Percentiles rank a stretch among this genome's conserved stretches.
Evolutionary conservation across 257 asterid genomes (phyloP).

Genomic region (Nicotiana attenuata): DNA sequence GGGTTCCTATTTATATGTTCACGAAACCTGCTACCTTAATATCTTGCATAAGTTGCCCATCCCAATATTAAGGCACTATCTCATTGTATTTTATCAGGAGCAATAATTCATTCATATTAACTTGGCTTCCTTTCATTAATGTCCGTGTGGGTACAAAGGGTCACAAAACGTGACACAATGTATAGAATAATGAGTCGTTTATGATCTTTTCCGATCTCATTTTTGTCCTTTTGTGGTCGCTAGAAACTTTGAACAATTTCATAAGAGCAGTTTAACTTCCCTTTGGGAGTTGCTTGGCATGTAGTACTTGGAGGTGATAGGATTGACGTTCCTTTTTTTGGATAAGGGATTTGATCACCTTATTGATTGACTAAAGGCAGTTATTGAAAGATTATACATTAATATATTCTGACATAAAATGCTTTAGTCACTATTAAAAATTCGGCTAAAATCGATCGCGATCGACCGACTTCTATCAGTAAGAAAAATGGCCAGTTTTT

Average conservation of each 20-base stretch:
- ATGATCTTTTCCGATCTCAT: neutral
- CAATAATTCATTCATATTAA: neutral
- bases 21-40: neutral
- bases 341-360: constrained; percentile 4
- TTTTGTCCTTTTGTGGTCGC: neutral
- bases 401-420: neutral
- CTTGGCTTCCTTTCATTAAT: neutral
- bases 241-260: neutral
- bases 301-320: neutral
- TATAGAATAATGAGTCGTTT: neutral
- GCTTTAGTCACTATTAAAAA: neutral
- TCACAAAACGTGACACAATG: neutral
- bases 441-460: no score
- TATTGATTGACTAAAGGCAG: neutral
- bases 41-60: no score
- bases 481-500: no score
- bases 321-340: neutral
- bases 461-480: no score
- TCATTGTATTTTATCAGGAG: neutral
- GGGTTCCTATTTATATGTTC: neutral
- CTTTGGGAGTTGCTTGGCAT: neutral
- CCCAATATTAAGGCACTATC: neutral
- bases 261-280: constrained; percentile 1
- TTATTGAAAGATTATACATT: neutral
- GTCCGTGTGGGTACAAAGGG: neutral